A percentile compares a stretch with the other conserved stretches of the same genome.
phyloP scores from a whole-genome alignment of 345 rosid genomes.

The Brassica juncea region DNA sequence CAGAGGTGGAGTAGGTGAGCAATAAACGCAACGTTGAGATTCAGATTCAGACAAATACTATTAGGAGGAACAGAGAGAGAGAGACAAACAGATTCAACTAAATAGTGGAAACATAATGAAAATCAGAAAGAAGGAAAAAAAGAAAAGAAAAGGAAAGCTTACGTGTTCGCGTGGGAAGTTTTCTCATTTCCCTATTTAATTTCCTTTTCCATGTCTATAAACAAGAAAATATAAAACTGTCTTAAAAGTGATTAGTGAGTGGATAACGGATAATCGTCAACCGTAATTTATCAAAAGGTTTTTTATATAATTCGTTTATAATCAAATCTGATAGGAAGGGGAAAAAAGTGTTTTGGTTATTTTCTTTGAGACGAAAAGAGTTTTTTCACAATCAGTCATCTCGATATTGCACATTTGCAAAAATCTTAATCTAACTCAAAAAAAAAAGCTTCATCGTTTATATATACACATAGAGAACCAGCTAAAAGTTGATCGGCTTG shows the following conservation, averaged over 20 bases:
- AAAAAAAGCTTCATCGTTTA: conserved; percentile 2
- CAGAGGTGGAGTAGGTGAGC: background rate
- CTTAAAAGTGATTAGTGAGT: background rate
- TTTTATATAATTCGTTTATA: background rate
- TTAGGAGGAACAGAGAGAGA: background rate
- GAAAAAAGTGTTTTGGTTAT: background rate
- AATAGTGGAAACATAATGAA: background rate
- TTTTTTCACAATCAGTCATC: background rate
- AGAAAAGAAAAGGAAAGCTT: background rate
- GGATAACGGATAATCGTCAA: background rate
- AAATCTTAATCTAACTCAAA: background rate
- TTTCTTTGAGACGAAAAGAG: background rate
- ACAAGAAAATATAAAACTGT: background rate
- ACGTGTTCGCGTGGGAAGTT: conserved; percentile 22
- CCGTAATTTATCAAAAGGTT: background rate
- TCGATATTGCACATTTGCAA: background rate
- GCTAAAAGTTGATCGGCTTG: conserved; percentile 10
- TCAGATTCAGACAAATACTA: background rate
- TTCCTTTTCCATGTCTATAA: background rate
- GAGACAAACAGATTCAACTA: background rate
- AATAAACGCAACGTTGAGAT: background rate
- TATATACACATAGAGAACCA: background rate
- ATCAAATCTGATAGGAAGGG: background rate
- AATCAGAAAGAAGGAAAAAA: background rate
- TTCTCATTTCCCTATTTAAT: background rate